Evolutionary conservation across 352 stramenopile genomes (phyloP), one percentile per base, ranked within the genome.

Genomic region (Salisapilia sapeloensis): DNA sequence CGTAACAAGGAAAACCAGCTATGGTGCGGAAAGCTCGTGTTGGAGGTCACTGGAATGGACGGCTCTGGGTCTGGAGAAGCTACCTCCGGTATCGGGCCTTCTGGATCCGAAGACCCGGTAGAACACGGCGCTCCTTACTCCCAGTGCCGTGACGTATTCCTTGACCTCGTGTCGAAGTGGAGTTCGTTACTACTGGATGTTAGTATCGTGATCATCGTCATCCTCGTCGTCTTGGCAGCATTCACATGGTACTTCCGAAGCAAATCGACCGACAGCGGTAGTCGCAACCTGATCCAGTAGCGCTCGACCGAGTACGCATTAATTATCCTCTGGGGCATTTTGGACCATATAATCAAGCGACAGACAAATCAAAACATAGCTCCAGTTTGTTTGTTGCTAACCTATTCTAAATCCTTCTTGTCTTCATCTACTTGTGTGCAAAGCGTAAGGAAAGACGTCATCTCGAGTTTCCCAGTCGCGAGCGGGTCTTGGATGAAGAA

Each of bases 401-500:
- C n/a, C n/a, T n/a, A n/a, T n/a, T n/a, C n/a, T n/a, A n/a, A n/a
- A n/a, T n/a, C n/a, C n/a, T n/a, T n/a, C n/a, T 40, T 14, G 28
- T 29, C 17, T n/a, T 22, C 24, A 30, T 69, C 59, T 6, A 54
- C 31, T 12, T 46, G 33, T 4, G 54, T 29, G 31, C 55, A 67
- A n/a, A 51, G 33, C 35, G 47, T 24, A 17, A 52, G 46, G 30
- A 74, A 74, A 15, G 49, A 33, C 33, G 55, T 53, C n/a, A 44
- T 38, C 12, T 26, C 13, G 11, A 34, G 43, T 28, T 38, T 29
- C 18, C 47, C 43, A 24, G 55, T 40, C 2, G 45, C 41, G 33
- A 77, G 33, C 15, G 66, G 66, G 38, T 83, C 66, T 18, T 51
- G 55, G 26, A 86, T 60, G 30, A 80, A 85, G 42, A 85, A 80